These are phyloP conservation scores for Syzygium oleosum DNA, from an alignment of 345 rosid species.

Conservation along the genomic window DNA sequence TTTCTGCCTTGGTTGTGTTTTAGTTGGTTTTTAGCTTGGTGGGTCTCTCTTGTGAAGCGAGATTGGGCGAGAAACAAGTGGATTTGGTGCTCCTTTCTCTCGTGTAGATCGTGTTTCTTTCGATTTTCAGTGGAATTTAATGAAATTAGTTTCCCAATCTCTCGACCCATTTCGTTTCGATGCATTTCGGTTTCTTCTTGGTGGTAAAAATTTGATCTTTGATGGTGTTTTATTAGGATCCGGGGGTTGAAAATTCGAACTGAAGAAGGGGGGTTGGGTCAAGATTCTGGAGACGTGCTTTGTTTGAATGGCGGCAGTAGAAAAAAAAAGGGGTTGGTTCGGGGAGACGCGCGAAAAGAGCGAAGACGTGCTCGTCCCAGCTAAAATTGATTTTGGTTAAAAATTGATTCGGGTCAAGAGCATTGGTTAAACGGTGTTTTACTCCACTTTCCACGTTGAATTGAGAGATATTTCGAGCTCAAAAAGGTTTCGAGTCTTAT, in stretches of 20 bases:
- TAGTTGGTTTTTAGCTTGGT: background rate
- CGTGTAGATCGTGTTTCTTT: background rate
- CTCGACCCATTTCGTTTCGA: background rate
- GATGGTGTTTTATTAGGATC: background rate
- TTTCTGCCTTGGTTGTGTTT: background rate
- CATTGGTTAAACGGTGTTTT: background rate
- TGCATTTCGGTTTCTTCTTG: background rate
- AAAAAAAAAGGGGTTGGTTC: accelerated
- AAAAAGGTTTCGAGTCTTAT: background rate
- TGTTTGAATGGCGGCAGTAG: too few species aligned
- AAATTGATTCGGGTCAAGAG: background rate
- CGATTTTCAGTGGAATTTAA: background rate
- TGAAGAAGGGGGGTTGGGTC: background rate
- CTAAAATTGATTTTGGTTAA: background rate
- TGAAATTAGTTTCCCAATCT: background rate
- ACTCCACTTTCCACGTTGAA: background rate
- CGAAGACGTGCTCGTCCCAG: background rate
- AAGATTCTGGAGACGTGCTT: background rate
- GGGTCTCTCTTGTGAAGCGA: background rate
- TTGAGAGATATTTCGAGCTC: background rate
- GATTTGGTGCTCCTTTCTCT: background rate
- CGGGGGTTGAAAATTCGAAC: background rate
- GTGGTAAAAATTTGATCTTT: background rate
- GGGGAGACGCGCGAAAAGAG: background rate
- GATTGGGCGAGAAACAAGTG: background rate